phyloP scores from a whole-genome alignment of 805 yeast genomes.

The Barnettozyma botsteinii region DNA sequence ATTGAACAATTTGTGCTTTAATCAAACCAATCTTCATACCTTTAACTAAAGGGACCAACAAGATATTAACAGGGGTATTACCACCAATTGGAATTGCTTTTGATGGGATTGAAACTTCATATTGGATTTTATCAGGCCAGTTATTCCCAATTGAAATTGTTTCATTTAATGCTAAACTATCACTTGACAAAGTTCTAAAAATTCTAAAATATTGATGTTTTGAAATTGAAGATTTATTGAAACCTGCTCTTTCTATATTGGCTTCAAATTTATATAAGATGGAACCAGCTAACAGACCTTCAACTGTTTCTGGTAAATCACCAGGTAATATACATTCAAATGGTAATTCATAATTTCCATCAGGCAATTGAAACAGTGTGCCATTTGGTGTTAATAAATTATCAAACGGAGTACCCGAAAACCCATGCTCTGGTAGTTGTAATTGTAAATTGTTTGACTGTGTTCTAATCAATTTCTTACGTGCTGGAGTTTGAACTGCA shows the following conservation, averaged over 20 bases:
- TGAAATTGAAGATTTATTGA: constrained; percentile 44
- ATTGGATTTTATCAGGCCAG: constrained; percentile 86
- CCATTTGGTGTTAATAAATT: constrained; percentile 20
- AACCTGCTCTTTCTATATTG: constrained; percentile 58
- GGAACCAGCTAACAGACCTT: constrained; percentile 78
- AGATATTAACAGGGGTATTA: constrained; percentile 57
- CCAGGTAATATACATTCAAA: constrained; percentile 81
- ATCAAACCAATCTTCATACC: constrained; percentile 68
- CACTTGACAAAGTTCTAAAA: constrained; percentile 75
- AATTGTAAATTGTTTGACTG: constrained; percentile 21
- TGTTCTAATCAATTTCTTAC: constrained; percentile 17
- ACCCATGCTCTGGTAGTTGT: constrained; percentile 25
- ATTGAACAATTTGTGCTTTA: constrained; percentile 60
- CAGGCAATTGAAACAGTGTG: constrained; percentile 38
- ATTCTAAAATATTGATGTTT: constrained; percentile 61
- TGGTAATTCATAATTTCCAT: constrained; percentile 84
- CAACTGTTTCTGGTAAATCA: constrained; percentile 72
- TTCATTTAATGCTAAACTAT: constrained; percentile 65
- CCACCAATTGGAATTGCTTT: constrained; percentile 87
- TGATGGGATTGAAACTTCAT: constrained; percentile 77
- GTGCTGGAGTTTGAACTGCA: constrained; percentile 9
- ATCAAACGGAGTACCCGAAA: constrained; percentile 30
- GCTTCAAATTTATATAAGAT: constrained; percentile 69
- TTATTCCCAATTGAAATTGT: constrained; percentile 87
- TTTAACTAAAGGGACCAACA: constrained; percentile 72